Percentiles rank a stretch among this genome's conserved stretches.
These are phyloP conservation scores for Nicotiana knightiana DNA, from an alignment of 257 asterid genomes.

Conservation along the genomic window DNA sequence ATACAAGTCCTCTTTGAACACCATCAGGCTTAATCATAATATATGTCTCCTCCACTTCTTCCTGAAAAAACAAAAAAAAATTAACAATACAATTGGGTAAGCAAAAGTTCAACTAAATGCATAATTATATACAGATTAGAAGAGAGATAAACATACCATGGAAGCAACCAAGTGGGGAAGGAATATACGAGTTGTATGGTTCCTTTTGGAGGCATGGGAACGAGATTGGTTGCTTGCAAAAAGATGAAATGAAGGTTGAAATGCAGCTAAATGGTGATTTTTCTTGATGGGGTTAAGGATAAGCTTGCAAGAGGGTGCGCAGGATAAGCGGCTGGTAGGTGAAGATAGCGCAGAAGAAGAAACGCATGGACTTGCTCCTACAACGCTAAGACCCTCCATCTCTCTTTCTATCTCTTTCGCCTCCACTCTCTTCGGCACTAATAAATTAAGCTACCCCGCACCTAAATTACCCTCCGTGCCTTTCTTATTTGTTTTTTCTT, in stretches of 20 bases:
- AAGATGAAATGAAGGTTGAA: conserved; percentile 42
- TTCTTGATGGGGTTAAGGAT: conserved; percentile 25
- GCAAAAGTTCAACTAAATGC: background rate
- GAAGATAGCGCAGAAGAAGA: conserved; percentile 20
- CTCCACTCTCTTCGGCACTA: background rate
- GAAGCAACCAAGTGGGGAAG: conserved; percentile 84
- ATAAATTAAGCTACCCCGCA: background rate
- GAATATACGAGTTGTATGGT: conserved; percentile 43
- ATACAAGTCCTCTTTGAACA: conserved; percentile 90
- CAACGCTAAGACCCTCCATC: conserved; percentile 50
- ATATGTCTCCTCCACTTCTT: conserved; percentile 64
- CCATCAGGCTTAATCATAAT: conserved; percentile 97
- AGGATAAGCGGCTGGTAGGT: conserved; percentile 21
- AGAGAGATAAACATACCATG: conserved; percentile 29
- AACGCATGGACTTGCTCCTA: conserved; percentile 30
- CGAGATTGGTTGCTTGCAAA: conserved; percentile 25
- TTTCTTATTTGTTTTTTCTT: background rate
- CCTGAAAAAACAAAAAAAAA: conserved; percentile 30
- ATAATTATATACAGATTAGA: background rate
- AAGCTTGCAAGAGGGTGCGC: conserved; percentile 22
- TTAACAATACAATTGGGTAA: background rate
- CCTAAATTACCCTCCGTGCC: background rate
- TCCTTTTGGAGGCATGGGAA: conserved; percentile 26
- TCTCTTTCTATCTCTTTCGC: conserved; percentile 8
- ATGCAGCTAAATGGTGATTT: conserved; percentile 36